A percentile compares a stretch with the other conserved stretches of the same genome.
These are phyloP conservation scores for Gynostemma pentaphyllum DNA, from an alignment of 306 rosid genomes.

Conservation along the genomic window DNA sequence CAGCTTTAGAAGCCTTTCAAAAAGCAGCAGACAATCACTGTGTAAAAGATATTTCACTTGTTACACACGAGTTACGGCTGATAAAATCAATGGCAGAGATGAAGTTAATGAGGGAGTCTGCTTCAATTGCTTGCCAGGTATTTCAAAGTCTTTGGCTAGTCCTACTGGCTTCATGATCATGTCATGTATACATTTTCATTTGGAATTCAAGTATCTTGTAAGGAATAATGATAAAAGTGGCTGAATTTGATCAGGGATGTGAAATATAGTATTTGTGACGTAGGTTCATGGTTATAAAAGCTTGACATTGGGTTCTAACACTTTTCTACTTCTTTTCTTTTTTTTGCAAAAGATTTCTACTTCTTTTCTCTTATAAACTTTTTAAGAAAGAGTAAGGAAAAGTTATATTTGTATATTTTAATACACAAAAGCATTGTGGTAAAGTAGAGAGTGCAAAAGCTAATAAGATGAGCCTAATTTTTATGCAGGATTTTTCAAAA, in stretches of 20 bases:
- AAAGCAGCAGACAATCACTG: constrained; percentile 33
- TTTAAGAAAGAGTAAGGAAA: not conserved
- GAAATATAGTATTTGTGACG: not conserved
- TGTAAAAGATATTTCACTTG: constrained; percentile 41
- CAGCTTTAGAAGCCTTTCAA: constrained; percentile 51
- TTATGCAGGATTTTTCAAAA: not conserved
- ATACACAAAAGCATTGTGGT: not conserved
- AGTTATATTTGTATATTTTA: not conserved
- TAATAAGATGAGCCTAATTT: too few relatives aligned
- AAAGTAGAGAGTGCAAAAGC: not conserved
- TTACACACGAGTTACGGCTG: constrained; percentile 65
- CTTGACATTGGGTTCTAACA: not conserved
- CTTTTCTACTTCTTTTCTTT: not conserved
- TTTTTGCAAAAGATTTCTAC: too few relatives aligned
- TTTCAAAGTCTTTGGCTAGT: constrained; percentile 6
- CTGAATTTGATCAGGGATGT: not conserved
- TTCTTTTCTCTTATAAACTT: not conserved
- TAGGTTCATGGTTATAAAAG: not conserved
- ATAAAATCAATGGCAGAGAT: constrained; percentile 87
- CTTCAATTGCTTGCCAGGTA: constrained; percentile 94
- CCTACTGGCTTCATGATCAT: not conserved
- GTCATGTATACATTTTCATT: not conserved
- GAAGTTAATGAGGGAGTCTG: constrained; percentile 78
- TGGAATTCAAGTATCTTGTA: not conserved
- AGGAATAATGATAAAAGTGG: not conserved